Conservation (phyloP, 208 protist species). For the Leishmania martiniquensis region DNA sequence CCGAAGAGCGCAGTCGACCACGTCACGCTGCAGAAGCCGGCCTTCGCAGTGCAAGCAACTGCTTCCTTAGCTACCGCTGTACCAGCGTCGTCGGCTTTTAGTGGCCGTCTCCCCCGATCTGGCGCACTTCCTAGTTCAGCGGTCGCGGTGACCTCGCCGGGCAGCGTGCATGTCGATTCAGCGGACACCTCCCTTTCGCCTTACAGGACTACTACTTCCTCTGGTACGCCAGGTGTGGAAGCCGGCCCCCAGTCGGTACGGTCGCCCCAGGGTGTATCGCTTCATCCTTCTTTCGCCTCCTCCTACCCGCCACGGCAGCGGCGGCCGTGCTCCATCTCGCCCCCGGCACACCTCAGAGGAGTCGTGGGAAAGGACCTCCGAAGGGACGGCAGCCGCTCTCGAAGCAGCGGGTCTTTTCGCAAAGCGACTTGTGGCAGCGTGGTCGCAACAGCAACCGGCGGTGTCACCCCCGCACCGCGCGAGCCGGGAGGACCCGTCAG, state of each 20-base stretch:
- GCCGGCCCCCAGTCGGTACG: not conserved
- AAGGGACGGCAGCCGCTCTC: not conserved
- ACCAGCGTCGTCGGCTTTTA: not conserved
- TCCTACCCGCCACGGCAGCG: not conserved
- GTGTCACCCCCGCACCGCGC: slow-evolving; percentile 4
- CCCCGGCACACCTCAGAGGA: not conserved
- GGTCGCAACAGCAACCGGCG: slow-evolving; percentile 6
- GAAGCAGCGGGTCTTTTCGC: not conserved
- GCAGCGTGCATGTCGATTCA: not conserved
- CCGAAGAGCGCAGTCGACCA: not conserved
- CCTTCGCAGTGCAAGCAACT: not conserved
- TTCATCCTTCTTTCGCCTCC: not conserved
- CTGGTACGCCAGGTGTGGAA: not conserved
- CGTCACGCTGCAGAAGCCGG: not conserved
- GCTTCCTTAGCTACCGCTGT: not conserved
- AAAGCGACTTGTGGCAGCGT: slow-evolving; percentile 7
- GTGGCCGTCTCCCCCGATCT: not conserved
- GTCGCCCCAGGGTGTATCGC: not conserved
- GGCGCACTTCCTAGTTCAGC: not conserved
- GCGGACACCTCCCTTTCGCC: not conserved
- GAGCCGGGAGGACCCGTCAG: slow-evolving; percentile 11
- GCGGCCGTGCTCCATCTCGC: not conserved
- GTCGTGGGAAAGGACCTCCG: not conserved
- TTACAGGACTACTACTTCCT: not conserved
- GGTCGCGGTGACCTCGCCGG: not conserved